These are phyloP conservation scores for Ascoidea tarda DNA, from an alignment of 805 yeast genomes.

Conservation along the genomic window DNA sequence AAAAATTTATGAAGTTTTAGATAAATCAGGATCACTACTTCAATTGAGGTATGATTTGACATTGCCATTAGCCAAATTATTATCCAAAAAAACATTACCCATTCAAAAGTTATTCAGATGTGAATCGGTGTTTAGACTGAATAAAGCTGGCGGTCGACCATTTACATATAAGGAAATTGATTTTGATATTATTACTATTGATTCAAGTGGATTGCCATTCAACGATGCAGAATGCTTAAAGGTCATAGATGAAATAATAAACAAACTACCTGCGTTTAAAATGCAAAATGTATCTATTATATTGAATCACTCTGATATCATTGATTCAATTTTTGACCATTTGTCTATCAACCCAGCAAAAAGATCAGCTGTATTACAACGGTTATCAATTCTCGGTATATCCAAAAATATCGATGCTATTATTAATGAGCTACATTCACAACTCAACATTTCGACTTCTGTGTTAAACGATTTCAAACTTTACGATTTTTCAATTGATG, in stretches of 20 bases:
- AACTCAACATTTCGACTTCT: slow-evolving; percentile 67
- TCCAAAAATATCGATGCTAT: slow-evolving; percentile 2
- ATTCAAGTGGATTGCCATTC: slow-evolving; percentile 29
- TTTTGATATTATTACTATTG: slow-evolving; percentile 65
- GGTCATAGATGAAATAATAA: slow-evolving; percentile 61
- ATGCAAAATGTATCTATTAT: slow-evolving; percentile 41
- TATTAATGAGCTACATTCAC: slow-evolving; percentile 35
- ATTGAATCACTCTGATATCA: slow-evolving; percentile 69
- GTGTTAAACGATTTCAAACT: slow-evolving; percentile 68
- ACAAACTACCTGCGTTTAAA: slow-evolving; percentile 53
- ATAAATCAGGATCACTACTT: slow-evolving; percentile 73
- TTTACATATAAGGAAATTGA: slow-evolving; percentile 68
- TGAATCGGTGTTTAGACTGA: slow-evolving; percentile 72
- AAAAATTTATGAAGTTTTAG: slow-evolving; percentile 67
- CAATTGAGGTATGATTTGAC: slow-evolving; percentile 86
- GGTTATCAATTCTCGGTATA: not conserved
- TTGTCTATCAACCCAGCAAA: slow-evolving; percentile 73
- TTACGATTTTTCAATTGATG: slow-evolving; percentile 63
- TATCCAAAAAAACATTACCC: slow-evolving; percentile 39
- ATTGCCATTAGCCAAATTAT: slow-evolving; percentile 73
- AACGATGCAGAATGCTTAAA: slow-evolving; percentile 85
- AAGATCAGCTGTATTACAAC: slow-evolving; percentile 42
- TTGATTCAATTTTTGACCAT: slow-evolving; percentile 66
- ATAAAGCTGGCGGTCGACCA: slow-evolving; percentile 55
- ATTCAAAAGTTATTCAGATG: slow-evolving; percentile 53